Percentiles rank a stretch among this genome's conserved stretches.
Conservation (phyloP, 164 flowering plant species). For the Brasenia schreberi region DNA sequence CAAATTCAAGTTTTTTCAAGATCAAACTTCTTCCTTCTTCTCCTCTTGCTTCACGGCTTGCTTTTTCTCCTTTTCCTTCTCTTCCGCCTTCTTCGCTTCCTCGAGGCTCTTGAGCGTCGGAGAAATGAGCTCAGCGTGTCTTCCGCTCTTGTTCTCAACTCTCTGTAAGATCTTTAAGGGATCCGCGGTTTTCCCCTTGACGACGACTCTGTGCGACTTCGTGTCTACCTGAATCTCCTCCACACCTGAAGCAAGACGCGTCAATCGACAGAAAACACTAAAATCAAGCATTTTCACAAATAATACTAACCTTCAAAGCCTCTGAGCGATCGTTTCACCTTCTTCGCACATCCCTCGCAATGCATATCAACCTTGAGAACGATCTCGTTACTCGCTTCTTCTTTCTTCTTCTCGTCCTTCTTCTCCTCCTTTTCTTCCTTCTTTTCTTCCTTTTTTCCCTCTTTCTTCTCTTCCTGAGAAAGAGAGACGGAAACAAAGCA, state of each 20-base stretch:
- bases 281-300: too few species aligned
- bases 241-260: conserved; percentile 36
- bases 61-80: conserved; percentile 12
- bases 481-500: too few species aligned
- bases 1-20: too few species aligned
- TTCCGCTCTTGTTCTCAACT: conserved; percentile 62
- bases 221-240: conserved; percentile 63
- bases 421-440: too few species aligned
- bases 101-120: conserved; percentile 61
- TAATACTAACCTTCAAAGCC: conserved; percentile 47
- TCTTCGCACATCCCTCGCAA: conserved; percentile 86
- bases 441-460: too few species aligned
- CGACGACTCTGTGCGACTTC: conserved; percentile 58
- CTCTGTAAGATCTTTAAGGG: conserved; percentile 68
- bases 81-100: conserved; percentile 14
- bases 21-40: conserved; percentile 14
- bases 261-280: too few species aligned
- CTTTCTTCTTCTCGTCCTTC: too few species aligned
- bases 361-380: conserved; percentile 75
- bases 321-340: conserved; percentile 47
- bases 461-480: too few species aligned
- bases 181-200: conserved; percentile 75
- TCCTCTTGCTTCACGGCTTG: conserved; percentile 1
- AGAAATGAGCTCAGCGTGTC: conserved; percentile 67
- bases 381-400: conserved; percentile 16